These are phyloP conservation scores for Calycina herbarum DNA, from an alignment of 2,329 filamentous ascomycete species.

Conservation along the genomic window DNA sequence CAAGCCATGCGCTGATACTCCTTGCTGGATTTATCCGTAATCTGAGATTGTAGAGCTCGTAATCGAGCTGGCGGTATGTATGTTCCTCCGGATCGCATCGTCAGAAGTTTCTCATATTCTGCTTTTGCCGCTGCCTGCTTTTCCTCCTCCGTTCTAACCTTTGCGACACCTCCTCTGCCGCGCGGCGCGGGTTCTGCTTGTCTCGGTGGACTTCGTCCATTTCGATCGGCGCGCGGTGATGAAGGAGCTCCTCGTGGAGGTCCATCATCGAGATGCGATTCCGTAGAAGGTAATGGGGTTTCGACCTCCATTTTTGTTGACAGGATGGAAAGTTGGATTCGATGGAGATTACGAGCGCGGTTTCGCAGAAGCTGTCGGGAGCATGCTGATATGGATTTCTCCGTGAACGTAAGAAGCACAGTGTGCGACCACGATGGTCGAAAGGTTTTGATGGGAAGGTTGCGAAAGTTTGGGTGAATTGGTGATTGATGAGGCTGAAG, in stretches of 20 bases:
- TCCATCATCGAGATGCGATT: constrained; percentile 18
- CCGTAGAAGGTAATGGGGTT: constrained; percentile 12
- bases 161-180: constrained; percentile 21
- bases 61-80: constrained; percentile 94
- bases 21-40: constrained; percentile 93
- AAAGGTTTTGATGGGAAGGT: neutral
- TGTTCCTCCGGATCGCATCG: constrained; percentile 89
- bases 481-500: constrained; percentile 5
- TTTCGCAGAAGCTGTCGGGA: neutral
- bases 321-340: constrained; percentile 1
- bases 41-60: constrained; percentile 89
- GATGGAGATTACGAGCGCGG: neutral
- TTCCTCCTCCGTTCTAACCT: constrained; percentile 66
- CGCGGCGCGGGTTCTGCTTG: constrained; percentile 19
- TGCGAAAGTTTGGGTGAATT: neutral
- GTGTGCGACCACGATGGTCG: neutral
- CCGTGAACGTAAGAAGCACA: neutral
- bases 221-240: constrained; percentile 33
- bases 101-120: constrained; percentile 89
- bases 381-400: neutral
- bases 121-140: constrained; percentile 87
- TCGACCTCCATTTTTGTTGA: constrained; percentile 25
- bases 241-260: constrained; percentile 19
- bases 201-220: constrained; percentile 21
- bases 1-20: constrained; percentile 99